Conservation (phyloP, 331 rosid genomes). For the Dryas integrifolia region DNA sequence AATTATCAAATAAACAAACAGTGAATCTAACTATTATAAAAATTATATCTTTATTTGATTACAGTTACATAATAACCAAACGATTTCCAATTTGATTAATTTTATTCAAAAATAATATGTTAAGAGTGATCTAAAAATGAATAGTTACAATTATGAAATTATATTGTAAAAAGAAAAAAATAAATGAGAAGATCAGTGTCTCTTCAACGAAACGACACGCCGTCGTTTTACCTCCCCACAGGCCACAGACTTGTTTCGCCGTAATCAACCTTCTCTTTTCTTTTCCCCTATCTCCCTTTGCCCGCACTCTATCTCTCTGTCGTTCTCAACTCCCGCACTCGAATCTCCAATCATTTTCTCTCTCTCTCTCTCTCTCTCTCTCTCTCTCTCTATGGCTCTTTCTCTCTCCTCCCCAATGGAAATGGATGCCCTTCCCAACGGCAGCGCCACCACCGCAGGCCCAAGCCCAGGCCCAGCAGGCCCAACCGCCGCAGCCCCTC, state of each 20-base stretch:
- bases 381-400: neutral
- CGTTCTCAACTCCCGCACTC: neutral
- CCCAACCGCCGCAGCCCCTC: constrained; percentile 25
- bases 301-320: neutral
- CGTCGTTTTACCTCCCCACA: neutral
- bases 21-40: too few relatives aligned
- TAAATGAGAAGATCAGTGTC: too few relatives aligned
- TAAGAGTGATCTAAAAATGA: too few relatives aligned
- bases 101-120: too few relatives aligned
- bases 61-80: too few relatives aligned
- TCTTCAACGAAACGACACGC: neutral
- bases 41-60: too few relatives aligned
- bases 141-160: neutral
- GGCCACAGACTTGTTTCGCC: neutral
- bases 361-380: neutral
- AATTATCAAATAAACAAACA: too few relatives aligned
- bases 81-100: too few relatives aligned
- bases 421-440: constrained; percentile 64
- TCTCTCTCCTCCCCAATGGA: constrained; percentile 28
- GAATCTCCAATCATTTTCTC: neutral
- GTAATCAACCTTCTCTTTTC: neutral
- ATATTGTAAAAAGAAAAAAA: neutral
- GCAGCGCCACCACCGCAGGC: constrained; percentile 40
- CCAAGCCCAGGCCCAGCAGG: constrained; percentile 16
- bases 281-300: neutral